Percentiles rank a stretch among this genome's conserved stretches.
Conservation (phyloP, 83 land plant genomes). For the Isoetes engelmannii region DNA sequence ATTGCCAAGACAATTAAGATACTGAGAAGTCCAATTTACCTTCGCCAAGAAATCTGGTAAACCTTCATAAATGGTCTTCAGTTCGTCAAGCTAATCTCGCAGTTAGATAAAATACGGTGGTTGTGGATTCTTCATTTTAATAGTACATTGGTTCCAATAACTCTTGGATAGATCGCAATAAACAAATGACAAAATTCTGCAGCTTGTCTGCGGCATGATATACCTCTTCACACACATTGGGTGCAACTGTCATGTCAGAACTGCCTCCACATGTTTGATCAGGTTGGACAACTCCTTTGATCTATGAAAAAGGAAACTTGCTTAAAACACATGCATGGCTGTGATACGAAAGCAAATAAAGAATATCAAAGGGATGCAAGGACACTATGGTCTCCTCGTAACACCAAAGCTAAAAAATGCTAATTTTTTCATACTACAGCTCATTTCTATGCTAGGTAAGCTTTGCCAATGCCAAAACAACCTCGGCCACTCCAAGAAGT, state of each 20-base stretch:
- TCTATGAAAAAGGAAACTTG: conserved; percentile 26
- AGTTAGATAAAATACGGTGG: conserved; percentile 9
- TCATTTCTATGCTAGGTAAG: no score
- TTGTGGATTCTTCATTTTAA: neutral
- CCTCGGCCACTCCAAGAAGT: no score
- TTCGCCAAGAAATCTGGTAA: conserved; percentile 80
- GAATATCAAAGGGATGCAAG: no score
- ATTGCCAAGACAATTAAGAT: neutral
- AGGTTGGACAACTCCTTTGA: conserved; percentile 72
- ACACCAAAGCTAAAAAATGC: no score
- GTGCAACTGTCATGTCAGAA: conserved; percentile 56
- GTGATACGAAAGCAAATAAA: no score
- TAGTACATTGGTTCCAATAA: neutral
- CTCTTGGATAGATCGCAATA: neutral
- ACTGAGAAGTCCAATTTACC: conserved; percentile 32
- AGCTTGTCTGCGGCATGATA: neutral
- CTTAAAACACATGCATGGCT: no score
- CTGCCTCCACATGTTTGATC: conserved; percentile 65
- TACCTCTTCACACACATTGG: conserved; percentile 90
- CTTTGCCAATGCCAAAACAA: no score
- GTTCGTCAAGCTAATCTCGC: conserved; percentile 73
- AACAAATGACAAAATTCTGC: neutral
- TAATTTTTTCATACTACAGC: no score
- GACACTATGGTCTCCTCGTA: no score
- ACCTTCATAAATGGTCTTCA: conserved; percentile 76